A percentile compares a stretch with the other conserved stretches of the same genome.
Conservation (phyloP, 768 basidiomycete genomes). For the Mycena indigotica region DNA sequence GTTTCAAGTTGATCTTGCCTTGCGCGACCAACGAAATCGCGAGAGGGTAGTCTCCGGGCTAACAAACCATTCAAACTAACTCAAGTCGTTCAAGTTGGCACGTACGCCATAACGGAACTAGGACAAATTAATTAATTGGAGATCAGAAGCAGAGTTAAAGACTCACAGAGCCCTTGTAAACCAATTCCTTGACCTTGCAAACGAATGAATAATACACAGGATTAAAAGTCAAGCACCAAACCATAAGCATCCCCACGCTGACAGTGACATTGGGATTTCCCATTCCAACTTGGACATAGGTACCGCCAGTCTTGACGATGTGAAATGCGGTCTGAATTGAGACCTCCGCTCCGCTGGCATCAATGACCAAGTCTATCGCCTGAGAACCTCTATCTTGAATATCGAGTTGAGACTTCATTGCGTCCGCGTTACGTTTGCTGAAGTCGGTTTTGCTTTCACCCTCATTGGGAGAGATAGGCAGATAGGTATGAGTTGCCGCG, state of each 20-base stretch:
- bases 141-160: neutral
- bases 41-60: slow-evolving; percentile 85
- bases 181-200: slow-evolving; percentile 64
- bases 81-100: slow-evolving; percentile 11
- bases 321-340: slow-evolving; percentile 87
- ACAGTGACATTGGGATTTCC: slow-evolving; percentile 76
- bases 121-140: neutral
- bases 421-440: slow-evolving; percentile 68
- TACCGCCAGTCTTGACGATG: slow-evolving; percentile 76
- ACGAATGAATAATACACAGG: too few species aligned
- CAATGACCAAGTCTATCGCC: slow-evolving; percentile 83
- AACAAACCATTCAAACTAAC: slow-evolving; percentile 3
- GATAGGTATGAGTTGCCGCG: slow-evolving; percentile 76
- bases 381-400: slow-evolving; percentile 71
- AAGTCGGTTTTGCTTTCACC: slow-evolving; percentile 72
- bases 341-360: slow-evolving; percentile 90
- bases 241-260: slow-evolving; percentile 67
- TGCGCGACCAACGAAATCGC: slow-evolving; percentile 82
- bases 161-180: slow-evolving; percentile 66
- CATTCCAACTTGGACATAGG: slow-evolving; percentile 84
- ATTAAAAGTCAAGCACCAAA: neutral
- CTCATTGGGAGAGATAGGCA: slow-evolving; percentile 59
- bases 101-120: slow-evolving; percentile 83
- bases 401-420: slow-evolving; percentile 64
- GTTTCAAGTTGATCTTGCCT: slow-evolving; percentile 83